phyloP scores from a whole-genome alignment of 176 grass and related monocot species.

The Paspalum notatum region DNA sequence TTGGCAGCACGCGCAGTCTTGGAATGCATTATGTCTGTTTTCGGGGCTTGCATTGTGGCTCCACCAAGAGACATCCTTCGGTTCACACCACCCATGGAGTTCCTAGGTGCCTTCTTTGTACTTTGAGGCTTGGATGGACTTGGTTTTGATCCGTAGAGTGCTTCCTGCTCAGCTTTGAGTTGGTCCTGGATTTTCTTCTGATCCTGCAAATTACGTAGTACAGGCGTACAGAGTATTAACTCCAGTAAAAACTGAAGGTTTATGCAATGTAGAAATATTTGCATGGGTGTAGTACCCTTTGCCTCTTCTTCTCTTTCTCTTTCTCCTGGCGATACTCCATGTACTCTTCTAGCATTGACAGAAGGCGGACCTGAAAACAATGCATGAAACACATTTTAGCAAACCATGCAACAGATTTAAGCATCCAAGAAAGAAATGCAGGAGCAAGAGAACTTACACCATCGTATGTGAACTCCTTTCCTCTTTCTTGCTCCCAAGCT shows the following conservation, averaged over 20 bases:
- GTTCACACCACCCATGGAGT: slow-evolving; percentile 57
- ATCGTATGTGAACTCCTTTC: slow-evolving; percentile 76
- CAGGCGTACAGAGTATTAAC: neutral
- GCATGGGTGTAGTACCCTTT: slow-evolving; percentile 54
- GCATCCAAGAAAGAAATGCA: neutral
- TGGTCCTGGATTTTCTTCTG: slow-evolving; percentile 87
- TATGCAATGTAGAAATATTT: slow-evolving; percentile 7
- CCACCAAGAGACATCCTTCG: slow-evolving; percentile 78
- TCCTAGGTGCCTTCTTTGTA: slow-evolving; percentile 60
- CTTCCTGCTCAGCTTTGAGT: slow-evolving; percentile 84
- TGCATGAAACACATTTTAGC: slow-evolving; percentile 33
- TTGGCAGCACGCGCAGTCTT: slow-evolving; percentile 59
- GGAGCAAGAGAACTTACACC: slow-evolving; percentile 55
- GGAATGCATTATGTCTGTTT: slow-evolving; percentile 53
- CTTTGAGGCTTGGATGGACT: slow-evolving; percentile 84
- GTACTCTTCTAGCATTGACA: slow-evolving; percentile 85
- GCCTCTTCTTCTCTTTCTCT: slow-evolving; percentile 77
- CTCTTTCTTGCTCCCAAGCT: slow-evolving; percentile 79
- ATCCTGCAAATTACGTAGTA: slow-evolving; percentile 66
- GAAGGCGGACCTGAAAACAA: slow-evolving; percentile 62
- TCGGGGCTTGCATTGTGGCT: slow-evolving; percentile 51
- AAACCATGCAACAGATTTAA: slow-evolving; percentile 11
- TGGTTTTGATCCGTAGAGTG: slow-evolving; percentile 86
- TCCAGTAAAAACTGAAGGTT: slow-evolving; percentile 9
- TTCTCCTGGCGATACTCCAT: slow-evolving; percentile 79